These are phyloP conservation scores for Leccinum olivaceopallidum DNA, from an alignment of 768 basidiomycete species.

Conservation along the genomic window DNA sequence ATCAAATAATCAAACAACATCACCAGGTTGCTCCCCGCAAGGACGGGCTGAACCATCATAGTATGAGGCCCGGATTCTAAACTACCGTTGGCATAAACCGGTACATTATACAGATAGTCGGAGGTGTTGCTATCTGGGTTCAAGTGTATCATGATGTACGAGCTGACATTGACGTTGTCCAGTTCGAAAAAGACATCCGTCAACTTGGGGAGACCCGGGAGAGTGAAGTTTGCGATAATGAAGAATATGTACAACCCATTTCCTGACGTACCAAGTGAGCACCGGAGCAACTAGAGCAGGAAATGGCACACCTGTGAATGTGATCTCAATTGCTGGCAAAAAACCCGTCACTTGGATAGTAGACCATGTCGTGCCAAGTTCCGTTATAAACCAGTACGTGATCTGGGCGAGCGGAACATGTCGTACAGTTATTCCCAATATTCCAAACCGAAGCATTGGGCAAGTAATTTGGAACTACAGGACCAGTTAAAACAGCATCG, in stretches of 20 bases:
- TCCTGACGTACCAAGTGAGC: constrained; percentile 1
- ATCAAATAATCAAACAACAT: constrained; percentile 22
- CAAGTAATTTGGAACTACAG: constrained; percentile 8
- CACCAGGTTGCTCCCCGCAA: not conserved
- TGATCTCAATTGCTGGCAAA: constrained; percentile 4
- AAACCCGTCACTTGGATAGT: not conserved
- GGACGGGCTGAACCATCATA: constrained; percentile 12
- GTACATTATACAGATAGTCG: constrained; percentile 15
- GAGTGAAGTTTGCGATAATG: constrained; percentile 11
- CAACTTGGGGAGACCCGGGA: not conserved
- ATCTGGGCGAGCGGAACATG: not conserved
- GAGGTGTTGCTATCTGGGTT: not conserved
- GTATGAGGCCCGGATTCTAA: constrained; percentile 6
- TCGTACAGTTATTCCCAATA: constrained; percentile 5
- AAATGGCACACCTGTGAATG: constrained; percentile 12
- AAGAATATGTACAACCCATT: constrained; percentile 21
- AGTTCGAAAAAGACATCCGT: constrained; percentile 11
- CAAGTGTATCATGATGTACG: constrained; percentile 4
- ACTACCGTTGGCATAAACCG: constrained; percentile 13
- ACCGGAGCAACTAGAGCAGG: not conserved
- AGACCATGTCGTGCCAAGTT: constrained; percentile 23
- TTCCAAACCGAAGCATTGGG: constrained; percentile 9
- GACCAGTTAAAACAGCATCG: constrained; percentile 14
- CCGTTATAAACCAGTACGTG: constrained; percentile 1
- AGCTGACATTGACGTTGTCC: not conserved